phyloP scores from a whole-genome alignment of 2,329 filamentous ascomycete genomes.

The Cytospora piceae region DNA sequence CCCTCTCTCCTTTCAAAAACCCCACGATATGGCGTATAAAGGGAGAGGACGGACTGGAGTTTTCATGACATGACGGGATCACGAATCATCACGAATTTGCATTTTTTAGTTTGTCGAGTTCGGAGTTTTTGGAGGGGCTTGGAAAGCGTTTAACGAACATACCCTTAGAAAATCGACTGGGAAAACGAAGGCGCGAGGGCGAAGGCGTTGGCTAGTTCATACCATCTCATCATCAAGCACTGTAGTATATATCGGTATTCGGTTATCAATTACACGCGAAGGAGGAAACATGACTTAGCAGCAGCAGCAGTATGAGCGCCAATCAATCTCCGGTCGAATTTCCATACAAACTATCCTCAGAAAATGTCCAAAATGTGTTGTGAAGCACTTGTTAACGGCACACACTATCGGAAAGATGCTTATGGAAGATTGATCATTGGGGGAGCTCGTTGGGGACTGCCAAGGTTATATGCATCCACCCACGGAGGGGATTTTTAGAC shows the following conservation, averaged over 20 bases:
- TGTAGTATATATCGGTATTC: neutral
- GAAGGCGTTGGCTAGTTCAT: neutral
- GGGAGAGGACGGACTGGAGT: neutral
- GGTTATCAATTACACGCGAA: neutral
- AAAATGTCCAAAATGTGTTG: neutral
- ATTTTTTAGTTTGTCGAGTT: neutral
- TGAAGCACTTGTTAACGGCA: neutral
- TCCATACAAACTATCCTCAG: neutral
- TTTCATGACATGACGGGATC: constrained; percentile 4
- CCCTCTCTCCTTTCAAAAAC: neutral
- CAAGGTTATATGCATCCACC: neutral
- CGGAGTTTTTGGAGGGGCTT: neutral
- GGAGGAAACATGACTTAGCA: neutral
- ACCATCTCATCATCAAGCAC: neutral
- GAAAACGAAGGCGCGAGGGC: neutral
- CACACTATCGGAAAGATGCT: neutral
- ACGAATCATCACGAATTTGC: constrained; percentile 10
- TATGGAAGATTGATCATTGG: neutral
- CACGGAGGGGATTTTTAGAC: neutral
- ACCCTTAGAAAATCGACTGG: neutral
- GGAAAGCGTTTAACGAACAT: neutral
- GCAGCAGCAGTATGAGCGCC: neutral
- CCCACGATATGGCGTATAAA: neutral
- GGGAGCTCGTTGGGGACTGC: neutral
- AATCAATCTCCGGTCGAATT: neutral